A percentile compares a stretch with the other conserved stretches of the same genome.
Evolutionary conservation across 140 eudicot species (phyloP).

Genomic region (Erigeron philadelphicus): DNA sequence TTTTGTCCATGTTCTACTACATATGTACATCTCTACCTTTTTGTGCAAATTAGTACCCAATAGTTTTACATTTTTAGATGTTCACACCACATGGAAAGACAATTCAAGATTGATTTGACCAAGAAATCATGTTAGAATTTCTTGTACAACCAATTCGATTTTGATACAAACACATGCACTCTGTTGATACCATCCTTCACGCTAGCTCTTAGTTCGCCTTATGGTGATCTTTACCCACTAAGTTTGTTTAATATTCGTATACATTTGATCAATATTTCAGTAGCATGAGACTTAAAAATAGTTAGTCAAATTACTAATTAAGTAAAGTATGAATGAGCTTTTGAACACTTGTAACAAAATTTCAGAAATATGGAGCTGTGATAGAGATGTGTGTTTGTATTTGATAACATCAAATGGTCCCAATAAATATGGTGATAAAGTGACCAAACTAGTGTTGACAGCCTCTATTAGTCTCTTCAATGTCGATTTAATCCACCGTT

Average conservation of each 20-base stretch:
- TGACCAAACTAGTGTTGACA: conserved; percentile 34
- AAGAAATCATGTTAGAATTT: neutral
- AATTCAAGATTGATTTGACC: neutral
- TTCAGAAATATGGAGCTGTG: conserved; percentile 34
- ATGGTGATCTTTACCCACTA: neutral
- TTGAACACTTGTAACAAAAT: conserved; percentile 33
- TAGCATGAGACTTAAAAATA: conserved; percentile 2
- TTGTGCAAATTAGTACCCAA: conserved; percentile 16
- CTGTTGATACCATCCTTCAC: neutral
- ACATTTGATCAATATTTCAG: neutral
- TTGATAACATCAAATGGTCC: conserved; percentile 25
- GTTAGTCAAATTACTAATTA: conserved; percentile 20
- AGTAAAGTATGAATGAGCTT: conserved; percentile 32
- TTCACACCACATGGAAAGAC: conserved; percentile 17
- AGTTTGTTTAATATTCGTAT: neutral
- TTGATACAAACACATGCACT: neutral
- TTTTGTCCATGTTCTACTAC: conserved; percentile 17
- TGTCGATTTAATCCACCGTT: conserved; percentile 18
- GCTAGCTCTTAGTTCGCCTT: neutral
- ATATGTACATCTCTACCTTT: conserved; percentile 25
- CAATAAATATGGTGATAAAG: conserved; percentile 23
- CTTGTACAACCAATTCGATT: neutral
- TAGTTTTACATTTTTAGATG: neutral
- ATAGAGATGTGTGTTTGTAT: conserved; percentile 27
- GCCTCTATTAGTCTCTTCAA: conserved; percentile 17